Base-by-base conservation (phyloP, 2,329 filamentous ascomycete species). In the Shiraia sp. region DNA sequence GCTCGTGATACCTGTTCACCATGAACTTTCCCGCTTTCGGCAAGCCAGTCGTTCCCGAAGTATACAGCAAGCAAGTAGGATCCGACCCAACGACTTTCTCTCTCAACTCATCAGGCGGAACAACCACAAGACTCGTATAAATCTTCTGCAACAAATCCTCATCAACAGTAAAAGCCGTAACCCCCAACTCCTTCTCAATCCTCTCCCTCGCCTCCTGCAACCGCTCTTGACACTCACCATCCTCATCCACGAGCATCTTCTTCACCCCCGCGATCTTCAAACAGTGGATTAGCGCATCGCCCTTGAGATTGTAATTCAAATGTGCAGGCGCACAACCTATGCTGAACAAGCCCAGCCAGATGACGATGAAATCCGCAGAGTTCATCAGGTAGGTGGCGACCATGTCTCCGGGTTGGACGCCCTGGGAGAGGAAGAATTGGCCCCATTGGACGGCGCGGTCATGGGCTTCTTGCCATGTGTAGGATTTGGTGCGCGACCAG, bases 11-110 rank as follows among this genome's bases (percentile, higher is more conserved):
- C 14, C 62, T 57, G 9, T 38, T 52, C 3, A 63, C 47, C 33
- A 53, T 58, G 37, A 59, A 66, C 26, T 59, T 61, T 6, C 55
- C 56, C 6, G 53, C 63, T 63, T 90, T 90, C 2, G 87, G 86
- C 42, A 88, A 62, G 0, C 87, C 87, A 0, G 87, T 90, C 0
- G 87, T 90, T 15, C 87, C 87, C 38, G 81, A 82, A 0, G 87
- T 90, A 62, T 88, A 90, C 42, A 90, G 80, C 14, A 90, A 66
- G 23, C 78, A 80, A 41, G 79, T 75, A 0, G 86, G 81, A 51
- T 75, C 80, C 8, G 71, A 60, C 0, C 72, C 74, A 13, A 70
- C 66, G 1, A 87, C 73, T 2, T 68, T 67, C 4, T 73, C 71
- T 28, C 84, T 76, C 43, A 81, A 76, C 9, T 74, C 69, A 43